phyloP scores from a whole-genome alignment of 2,329 filamentous ascomycete genomes.

The Ustilaginoidea virens region DNA sequence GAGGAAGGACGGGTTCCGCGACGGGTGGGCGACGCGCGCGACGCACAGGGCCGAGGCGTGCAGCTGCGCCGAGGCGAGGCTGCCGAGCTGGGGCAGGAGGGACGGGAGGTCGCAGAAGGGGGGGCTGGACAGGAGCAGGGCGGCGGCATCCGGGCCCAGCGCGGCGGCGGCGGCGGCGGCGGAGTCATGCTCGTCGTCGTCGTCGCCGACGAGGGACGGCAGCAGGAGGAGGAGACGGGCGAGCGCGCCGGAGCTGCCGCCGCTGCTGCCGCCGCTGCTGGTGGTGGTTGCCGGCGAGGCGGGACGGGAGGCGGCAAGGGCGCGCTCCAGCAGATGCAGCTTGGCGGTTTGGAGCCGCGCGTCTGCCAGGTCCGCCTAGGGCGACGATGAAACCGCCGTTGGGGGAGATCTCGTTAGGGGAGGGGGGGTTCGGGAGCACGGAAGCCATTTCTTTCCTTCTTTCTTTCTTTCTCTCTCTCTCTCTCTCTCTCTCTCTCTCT shows the following conservation, averaged over 20 bases:
- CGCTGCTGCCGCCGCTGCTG: too few relatives aligned
- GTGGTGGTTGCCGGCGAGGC: too few relatives aligned
- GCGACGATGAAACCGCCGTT: too few relatives aligned
- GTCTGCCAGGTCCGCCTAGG: conserved; percentile 29
- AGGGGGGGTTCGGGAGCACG: too few relatives aligned
- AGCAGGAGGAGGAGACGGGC: conserved; percentile 40
- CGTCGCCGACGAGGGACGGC: conserved; percentile 27
- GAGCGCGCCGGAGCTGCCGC: conserved; percentile 31
- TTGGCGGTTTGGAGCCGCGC: conserved; percentile 33
- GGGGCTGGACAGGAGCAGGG: conserved; percentile 32
- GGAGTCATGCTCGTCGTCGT: conserved; percentile 19
- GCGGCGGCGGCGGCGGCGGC: conserved; percentile 21
- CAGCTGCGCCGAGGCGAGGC: conserved; percentile 33
- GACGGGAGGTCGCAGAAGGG: conserved; percentile 31
- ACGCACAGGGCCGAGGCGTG: conserved; percentile 31
- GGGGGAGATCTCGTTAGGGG: too few relatives aligned
- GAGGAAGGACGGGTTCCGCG: conserved; percentile 38
- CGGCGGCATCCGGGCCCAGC: conserved; percentile 22
- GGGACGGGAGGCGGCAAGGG: conserved; percentile 30
- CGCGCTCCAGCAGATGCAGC: conserved; percentile 32
- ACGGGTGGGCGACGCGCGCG: conserved; percentile 30
- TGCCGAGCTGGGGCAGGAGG: conserved; percentile 31
- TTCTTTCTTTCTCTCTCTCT: too few relatives aligned
- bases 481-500: too few relatives aligned
- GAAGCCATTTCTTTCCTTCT: too few relatives aligned